Percentiles rank a stretch among this genome's conserved stretches.
These are phyloP conservation scores for Volvariella volvacea DNA, from an alignment of 1,284 basidiomycete genomes.

Conservation along the genomic window DNA sequence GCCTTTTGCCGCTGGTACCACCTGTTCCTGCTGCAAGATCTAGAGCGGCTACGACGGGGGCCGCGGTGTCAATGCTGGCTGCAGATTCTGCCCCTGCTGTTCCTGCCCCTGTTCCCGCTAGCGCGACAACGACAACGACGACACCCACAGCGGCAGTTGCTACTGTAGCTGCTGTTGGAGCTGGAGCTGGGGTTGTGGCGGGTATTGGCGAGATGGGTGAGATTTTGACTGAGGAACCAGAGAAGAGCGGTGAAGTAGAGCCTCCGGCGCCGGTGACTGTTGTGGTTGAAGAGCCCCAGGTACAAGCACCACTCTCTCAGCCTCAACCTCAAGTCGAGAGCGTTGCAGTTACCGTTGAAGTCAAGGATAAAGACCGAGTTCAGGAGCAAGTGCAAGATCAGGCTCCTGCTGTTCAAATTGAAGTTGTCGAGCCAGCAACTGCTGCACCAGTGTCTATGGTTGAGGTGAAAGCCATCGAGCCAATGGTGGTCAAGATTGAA, in stretches of 20 bases:
- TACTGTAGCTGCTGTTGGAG: constrained; percentile 11
- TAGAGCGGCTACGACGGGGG: too few species aligned
- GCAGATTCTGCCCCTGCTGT: too few species aligned
- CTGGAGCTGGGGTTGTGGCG: constrained; percentile 13
- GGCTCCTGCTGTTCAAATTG: neutral
- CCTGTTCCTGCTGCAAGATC: too few species aligned
- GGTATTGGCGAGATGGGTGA: constrained; percentile 63
- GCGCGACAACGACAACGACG: too few species aligned
- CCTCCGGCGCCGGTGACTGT: constrained; percentile 1
- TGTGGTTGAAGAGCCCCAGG: constrained; percentile 3
- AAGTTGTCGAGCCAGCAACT: neutral
- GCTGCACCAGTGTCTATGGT: neutral
- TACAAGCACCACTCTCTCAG: neutral
- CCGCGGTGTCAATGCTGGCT: too few species aligned
- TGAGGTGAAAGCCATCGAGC: neutral
- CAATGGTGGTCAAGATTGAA: neutral
- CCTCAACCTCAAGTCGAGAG: neutral
- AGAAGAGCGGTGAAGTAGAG: too few species aligned
- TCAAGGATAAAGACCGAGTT: neutral
- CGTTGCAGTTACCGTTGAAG: constrained; percentile 2
- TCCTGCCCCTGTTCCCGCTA: too few species aligned
- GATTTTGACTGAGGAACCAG: constrained; percentile 44
- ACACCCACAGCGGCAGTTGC: too few species aligned
- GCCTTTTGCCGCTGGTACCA: too few species aligned
- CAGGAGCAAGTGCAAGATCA: constrained; percentile 7